phyloP scores from a whole-genome alignment of 2,329 filamentous ascomycete genomes.

The Hypoxylon sp. region DNA sequence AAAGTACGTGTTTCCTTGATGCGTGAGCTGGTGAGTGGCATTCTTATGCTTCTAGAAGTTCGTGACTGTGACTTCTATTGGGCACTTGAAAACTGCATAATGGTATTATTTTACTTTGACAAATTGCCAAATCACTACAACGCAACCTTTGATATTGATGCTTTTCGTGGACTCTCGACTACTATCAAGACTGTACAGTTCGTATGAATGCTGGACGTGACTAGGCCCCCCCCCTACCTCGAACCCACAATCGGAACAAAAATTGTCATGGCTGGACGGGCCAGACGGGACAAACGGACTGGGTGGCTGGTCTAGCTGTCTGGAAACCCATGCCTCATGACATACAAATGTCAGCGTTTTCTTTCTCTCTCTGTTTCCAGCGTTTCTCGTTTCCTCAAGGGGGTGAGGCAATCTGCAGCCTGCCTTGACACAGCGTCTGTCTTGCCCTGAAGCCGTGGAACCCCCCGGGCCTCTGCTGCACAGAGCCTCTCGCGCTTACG shows the following conservation, averaged over 20 bases:
- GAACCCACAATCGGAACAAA: neutral
- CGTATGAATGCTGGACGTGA: neutral
- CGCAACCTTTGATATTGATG: too few relatives aligned
- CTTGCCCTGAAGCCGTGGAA: conserved; percentile 31
- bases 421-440: conserved; percentile 38
- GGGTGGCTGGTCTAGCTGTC: neutral
- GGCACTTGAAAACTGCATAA: neutral
- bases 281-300: too few relatives aligned
- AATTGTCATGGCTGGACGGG: neutral
- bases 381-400: conserved; percentile 3
- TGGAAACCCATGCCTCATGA: neutral
- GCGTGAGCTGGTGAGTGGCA: too few relatives aligned
- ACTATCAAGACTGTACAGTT: conserved; percentile 24
- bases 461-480: conserved; percentile 1
- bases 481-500: conserved; percentile 38
- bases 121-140: too few relatives aligned
- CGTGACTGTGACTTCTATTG: conserved; percentile 17
- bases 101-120: too few relatives aligned
- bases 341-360: conserved; percentile 2
- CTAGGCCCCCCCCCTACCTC: neutral
- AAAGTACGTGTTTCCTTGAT: too few relatives aligned
- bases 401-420: neutral
- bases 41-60: conserved; percentile 20
- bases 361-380: neutral
- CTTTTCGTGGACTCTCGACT: too few relatives aligned